These are phyloP conservation scores for Penicillium odoratum DNA, from an alignment of 495 filamentous ascomycete genomes.

Conservation along the genomic window DNA sequence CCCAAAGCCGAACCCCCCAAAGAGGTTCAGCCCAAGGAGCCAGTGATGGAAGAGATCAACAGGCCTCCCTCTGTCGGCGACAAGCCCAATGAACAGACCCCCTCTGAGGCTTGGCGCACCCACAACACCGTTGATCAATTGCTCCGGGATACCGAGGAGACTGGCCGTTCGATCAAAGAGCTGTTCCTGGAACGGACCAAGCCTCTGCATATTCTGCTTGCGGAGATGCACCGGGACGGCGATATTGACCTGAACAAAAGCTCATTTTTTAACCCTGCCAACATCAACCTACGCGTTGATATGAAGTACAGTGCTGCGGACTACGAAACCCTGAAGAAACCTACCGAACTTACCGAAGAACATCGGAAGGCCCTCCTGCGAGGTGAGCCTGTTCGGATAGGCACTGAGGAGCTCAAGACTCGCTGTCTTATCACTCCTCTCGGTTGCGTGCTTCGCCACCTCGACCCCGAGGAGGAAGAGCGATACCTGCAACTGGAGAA, in stretches of 20 bases:
- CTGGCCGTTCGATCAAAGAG: slow-evolving; percentile 37
- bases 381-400: slow-evolving; percentile 43
- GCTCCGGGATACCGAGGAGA: slow-evolving; percentile 40
- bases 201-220: slow-evolving; percentile 45
- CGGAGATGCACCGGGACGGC: slow-evolving; percentile 50
- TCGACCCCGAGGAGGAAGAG: slow-evolving; percentile 74
- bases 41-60: slow-evolving; percentile 29
- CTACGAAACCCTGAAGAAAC: slow-evolving; percentile 38
- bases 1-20: slow-evolving; percentile 19
- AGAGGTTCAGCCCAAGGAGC: slow-evolving; percentile 40
- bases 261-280: slow-evolving; percentile 56
- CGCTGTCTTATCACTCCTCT: slow-evolving; percentile 71
- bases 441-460: slow-evolving; percentile 73
- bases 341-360: slow-evolving; percentile 42
- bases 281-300: slow-evolving; percentile 51
- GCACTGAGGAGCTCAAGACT: slow-evolving; percentile 39
- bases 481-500: slow-evolving; percentile 74
- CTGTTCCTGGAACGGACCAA: slow-evolving; percentile 43
- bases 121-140: slow-evolving; percentile 46
- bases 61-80: slow-evolving; percentile 31
- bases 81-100: slow-evolving; percentile 26
- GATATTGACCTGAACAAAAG: slow-evolving; percentile 49
- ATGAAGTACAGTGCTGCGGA: slow-evolving; percentile 50
- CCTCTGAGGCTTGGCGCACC: slow-evolving; percentile 34
- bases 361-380: slow-evolving; percentile 41